These are phyloP conservation scores for Blumeriella jaapii DNA, from an alignment of 2,329 filamentous ascomycete species.

Conservation along the genomic window DNA sequence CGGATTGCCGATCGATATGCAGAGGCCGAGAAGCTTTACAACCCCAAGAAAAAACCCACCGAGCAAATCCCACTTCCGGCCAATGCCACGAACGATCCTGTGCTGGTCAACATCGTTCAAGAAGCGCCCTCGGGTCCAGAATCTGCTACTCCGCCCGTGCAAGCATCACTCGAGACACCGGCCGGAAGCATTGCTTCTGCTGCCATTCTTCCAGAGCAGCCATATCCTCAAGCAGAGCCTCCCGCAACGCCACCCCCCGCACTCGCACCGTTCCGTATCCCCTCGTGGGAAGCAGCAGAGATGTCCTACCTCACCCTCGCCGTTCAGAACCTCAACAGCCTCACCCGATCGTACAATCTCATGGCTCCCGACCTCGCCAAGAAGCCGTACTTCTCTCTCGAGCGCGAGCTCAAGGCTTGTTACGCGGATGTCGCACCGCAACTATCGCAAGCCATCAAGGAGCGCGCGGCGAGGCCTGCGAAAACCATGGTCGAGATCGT, in stretches of 20 bases:
- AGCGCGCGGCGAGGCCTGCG: constrained; percentile 44
- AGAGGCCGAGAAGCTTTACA: constrained; percentile 55
- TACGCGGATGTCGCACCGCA: constrained; percentile 77
- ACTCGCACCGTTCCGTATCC: constrained; percentile 67
- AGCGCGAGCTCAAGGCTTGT: constrained; percentile 70
- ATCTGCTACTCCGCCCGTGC: constrained; percentile 4
- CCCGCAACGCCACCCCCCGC: constrained; percentile 30
- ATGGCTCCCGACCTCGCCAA: constrained; percentile 88
- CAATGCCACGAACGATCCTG: constrained; percentile 36
- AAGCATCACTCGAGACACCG: constrained; percentile 14
- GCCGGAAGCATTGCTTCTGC: neutral
- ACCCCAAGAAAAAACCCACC: constrained; percentile 40
- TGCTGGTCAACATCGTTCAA: constrained; percentile 36
- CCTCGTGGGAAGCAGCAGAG: constrained; percentile 63
- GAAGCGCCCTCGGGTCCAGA: constrained; percentile 21
- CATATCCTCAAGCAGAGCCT: constrained; percentile 14
- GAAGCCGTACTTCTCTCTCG: constrained; percentile 79
- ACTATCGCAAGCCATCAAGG: constrained; percentile 59
- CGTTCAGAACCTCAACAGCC: constrained; percentile 64
- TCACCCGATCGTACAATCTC: constrained; percentile 84
- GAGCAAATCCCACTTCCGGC: constrained; percentile 38
- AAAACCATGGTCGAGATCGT: constrained; percentile 32
- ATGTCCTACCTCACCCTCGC: constrained; percentile 63
- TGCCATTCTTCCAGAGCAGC: constrained; percentile 4
- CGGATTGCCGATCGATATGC: constrained; percentile 61